phyloP scores from a whole-genome alignment of 345 rosid genomes.

The Citrus maxima region DNA sequence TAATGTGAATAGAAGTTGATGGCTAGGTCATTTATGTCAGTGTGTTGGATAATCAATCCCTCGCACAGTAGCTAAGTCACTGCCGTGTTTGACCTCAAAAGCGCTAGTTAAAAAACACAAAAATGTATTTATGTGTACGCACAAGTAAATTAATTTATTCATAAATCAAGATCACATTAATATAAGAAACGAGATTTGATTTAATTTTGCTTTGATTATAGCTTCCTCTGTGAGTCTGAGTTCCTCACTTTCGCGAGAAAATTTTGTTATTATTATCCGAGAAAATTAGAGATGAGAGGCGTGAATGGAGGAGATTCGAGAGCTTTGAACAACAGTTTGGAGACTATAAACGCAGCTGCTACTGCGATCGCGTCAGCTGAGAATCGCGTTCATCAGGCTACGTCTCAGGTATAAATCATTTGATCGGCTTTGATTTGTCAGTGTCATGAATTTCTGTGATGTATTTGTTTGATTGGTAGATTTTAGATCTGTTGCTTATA shows the following conservation, averaged over 20 bases:
- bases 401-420: slow-evolving; percentile 40
- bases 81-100: slow-evolving; percentile 67
- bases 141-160: background rate
- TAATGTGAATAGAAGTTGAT: background rate
- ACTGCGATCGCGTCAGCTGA: slow-evolving; percentile 77
- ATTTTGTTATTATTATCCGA: background rate
- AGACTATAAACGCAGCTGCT: slow-evolving; percentile 87
- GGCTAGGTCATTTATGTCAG: slow-evolving; percentile 6
- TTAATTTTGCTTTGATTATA: background rate
- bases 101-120: background rate
- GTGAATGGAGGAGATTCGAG: slow-evolving; percentile 34
- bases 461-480: slow-evolving; percentile 1
- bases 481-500: slow-evolving; percentile 19
- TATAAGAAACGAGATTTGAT: background rate
- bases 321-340: slow-evolving; percentile 42
- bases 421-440: background rate
- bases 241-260: slow-evolving; percentile 2
- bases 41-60: slow-evolving; percentile 27
- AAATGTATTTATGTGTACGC: background rate
- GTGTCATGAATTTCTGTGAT: background rate
- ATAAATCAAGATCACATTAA: background rate
- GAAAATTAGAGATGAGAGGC: slow-evolving; percentile 42
- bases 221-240: slow-evolving; percentile 1
- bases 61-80: slow-evolving; percentile 18
- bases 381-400: slow-evolving; percentile 57